These are phyloP conservation scores for Leccinum longicurvipes DNA, from an alignment of 768 basidiomycete genomes.

Conservation along the genomic window DNA sequence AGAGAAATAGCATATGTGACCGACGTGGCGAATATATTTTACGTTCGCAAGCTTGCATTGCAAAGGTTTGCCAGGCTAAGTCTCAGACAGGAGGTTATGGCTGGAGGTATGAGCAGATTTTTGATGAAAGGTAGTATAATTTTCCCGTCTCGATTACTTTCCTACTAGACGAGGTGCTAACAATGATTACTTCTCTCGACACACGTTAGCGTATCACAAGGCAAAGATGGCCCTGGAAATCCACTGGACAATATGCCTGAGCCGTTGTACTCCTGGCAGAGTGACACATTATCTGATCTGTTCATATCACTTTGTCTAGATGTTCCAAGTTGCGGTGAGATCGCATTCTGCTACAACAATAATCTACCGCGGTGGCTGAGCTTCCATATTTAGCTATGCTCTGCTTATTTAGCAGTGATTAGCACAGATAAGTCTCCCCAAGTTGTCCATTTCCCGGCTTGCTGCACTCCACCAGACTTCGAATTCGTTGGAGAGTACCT, in stretches of 20 bases:
- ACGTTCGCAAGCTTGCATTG: conserved; percentile 21
- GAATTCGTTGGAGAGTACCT: conserved; percentile 19
- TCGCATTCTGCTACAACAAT: background rate
- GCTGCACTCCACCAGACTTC: conserved; percentile 30
- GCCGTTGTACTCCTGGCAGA: conserved; percentile 2
- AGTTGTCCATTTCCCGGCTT: conserved; percentile 28
- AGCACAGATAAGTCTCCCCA: conserved; percentile 23
- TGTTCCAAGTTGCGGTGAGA: conserved; percentile 17
- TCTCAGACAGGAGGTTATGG: conserved; percentile 23
- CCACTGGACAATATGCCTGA: conserved; percentile 13
- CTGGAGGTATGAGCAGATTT: conserved; percentile 15
- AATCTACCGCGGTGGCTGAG: background rate
- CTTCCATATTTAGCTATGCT: conserved; percentile 16
- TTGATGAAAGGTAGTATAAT: conserved; percentile 13
- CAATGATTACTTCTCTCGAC: background rate
- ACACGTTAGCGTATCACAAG: conserved; percentile 19
- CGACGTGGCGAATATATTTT: conserved; percentile 14
- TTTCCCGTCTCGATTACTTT: background rate
- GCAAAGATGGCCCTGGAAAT: conserved; percentile 18
- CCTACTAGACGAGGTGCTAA: background rate
- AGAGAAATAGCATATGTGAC: conserved; percentile 18
- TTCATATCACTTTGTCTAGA: conserved; percentile 13
- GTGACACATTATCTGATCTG: conserved; percentile 1
- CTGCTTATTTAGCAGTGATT: conserved; percentile 26
- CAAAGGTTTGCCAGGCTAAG: background rate